Percentiles rank a stretch among this genome's conserved stretches.
Conservation (phyloP, 768 basidiomycete genomes). For the Lentinula lateritia region DNA sequence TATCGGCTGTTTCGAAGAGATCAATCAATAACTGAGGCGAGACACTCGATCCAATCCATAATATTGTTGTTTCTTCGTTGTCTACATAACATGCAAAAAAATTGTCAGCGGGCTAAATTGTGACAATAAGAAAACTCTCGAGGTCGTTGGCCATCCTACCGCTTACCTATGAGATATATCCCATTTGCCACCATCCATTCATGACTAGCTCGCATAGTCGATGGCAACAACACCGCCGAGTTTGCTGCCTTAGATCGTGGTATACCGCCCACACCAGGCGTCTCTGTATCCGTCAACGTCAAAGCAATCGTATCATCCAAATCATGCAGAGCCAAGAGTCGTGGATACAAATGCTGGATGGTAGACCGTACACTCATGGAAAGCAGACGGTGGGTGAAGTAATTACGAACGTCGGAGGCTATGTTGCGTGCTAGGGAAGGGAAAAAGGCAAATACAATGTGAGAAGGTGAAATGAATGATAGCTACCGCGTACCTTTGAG, state of each 20-base stretch:
- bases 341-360: slow-evolving; percentile 83
- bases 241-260: neutral
- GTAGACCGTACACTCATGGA: slow-evolving; percentile 63
- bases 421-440: slow-evolving; percentile 66
- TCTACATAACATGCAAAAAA: slow-evolving; percentile 38
- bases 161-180: slow-evolving; percentile 83
- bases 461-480: neutral
- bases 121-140: neutral
- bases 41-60: slow-evolving; percentile 85
- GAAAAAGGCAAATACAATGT: neutral
- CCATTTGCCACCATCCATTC: slow-evolving; percentile 86
- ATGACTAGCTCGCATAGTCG: slow-evolving; percentile 78
- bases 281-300: slow-evolving; percentile 58
- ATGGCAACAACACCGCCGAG: slow-evolving; percentile 40
- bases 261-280: slow-evolving; percentile 4
- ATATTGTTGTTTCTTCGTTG: slow-evolving; percentile 80
- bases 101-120: neutral
- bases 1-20: slow-evolving; percentile 79
- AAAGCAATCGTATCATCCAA: slow-evolving; percentile 66
- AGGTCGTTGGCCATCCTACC: slow-evolving; percentile 3
- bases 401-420: slow-evolving; percentile 90
- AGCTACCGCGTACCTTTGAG: slow-evolving; percentile 66
- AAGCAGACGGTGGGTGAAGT: slow-evolving; percentile 70
- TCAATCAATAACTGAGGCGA: slow-evolving; percentile 81
- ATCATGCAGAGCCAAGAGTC: slow-evolving; percentile 83